These are phyloP conservation scores for Ustilago shanxiensis DNA, from an alignment of 1,284 basidiomycete genomes.

Conservation along the genomic window DNA sequence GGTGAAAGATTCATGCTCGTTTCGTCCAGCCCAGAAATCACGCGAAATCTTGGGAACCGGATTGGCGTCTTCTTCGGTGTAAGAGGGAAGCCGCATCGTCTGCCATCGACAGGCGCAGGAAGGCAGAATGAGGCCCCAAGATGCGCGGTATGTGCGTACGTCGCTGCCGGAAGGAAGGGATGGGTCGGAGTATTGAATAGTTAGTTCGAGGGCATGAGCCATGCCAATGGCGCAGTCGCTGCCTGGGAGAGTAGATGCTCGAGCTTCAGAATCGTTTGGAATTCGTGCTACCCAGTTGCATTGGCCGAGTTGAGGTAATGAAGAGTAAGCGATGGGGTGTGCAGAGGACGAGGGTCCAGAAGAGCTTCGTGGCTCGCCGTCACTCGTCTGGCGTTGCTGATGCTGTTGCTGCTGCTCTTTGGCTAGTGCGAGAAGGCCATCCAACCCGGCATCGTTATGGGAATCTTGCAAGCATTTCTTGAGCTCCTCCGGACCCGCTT, in stretches of 20 bases:
- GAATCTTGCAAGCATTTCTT: conserved; percentile 19
- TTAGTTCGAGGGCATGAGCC: conserved; percentile 50
- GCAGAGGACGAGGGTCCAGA: not conserved
- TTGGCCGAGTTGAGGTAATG: conserved; percentile 11
- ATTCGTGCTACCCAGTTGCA: conserved; percentile 55
- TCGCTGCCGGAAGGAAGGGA: conserved; percentile 18
- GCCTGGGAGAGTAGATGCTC: conserved; percentile 45
- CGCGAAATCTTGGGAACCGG: conserved; percentile 50
- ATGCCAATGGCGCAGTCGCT: conserved; percentile 46
- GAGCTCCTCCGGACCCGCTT: conserved; percentile 38
- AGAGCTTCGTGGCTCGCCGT: not conserved
- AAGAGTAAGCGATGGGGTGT: not conserved
- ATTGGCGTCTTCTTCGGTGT: conserved; percentile 47
- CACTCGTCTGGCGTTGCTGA: not conserved
- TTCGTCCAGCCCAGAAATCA: conserved; percentile 49
- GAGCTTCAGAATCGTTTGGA: conserved; percentile 42
- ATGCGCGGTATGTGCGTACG: conserved; percentile 33
- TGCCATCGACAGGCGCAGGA: conserved; percentile 53
- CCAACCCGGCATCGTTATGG: conserved; percentile 14
- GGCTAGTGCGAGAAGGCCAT: conserved; percentile 34
- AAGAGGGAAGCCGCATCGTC: conserved; percentile 46
- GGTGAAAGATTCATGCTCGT: conserved; percentile 51
- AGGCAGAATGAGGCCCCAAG: conserved; percentile 48
- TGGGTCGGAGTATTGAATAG: conserved; percentile 43
- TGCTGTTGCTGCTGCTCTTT: conserved; percentile 32